Evolutionary conservation across 2,329 filamentous ascomycete species (phyloP), one percentile per base, ranked within the genome.

Genomic region (Ophiostoma australiae): DNA sequence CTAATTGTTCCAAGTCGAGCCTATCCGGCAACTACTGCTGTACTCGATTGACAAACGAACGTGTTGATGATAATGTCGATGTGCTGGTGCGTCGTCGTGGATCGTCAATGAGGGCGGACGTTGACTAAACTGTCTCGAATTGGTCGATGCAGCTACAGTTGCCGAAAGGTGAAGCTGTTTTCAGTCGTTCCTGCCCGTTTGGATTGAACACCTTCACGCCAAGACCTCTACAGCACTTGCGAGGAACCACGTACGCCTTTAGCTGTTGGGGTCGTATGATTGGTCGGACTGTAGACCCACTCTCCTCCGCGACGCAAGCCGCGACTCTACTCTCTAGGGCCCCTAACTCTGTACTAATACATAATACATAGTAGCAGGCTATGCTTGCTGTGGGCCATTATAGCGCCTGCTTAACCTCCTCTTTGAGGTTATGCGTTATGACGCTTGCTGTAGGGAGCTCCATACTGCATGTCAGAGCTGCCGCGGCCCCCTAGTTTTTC

Each of bases 241-340:
- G 66, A 71, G 66, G 65, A 70, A 74, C 72, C 73, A 74, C 73
- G 73, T 74, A 74, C 73, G 70, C 73, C 71, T 69, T 68, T 69
- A 72, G 69, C 65, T 65, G 55, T 68, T 13, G 17, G 4, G 1
- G 23, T 20, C 41, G 1, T 20, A 31, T 74, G 61, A 74, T 74
- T 74, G 73, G 73, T 23, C 41, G 4, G 4, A 20, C 4, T 4
- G 0, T 1, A 31, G 48, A 37, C 63, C 70, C 70, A 67, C 68
- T 11, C 44, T 23, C 17, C 35, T 44, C 41, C 23, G 8, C 66
- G n/a, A 63, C 72, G 58, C 67, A 48, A 48, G 44, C 44, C 44
- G 44, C 44, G 44, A 48, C 44, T 48, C 44, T 48, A 17, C 17
- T 48, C 44, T 48, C 44, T n/a, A 4, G 44, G 44, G 44, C 44